Evolutionary conservation across 2,329 filamentous ascomycete species (phyloP), one percentile per base, ranked within the genome.

Genomic region (Basipetospora sp.): DNA sequence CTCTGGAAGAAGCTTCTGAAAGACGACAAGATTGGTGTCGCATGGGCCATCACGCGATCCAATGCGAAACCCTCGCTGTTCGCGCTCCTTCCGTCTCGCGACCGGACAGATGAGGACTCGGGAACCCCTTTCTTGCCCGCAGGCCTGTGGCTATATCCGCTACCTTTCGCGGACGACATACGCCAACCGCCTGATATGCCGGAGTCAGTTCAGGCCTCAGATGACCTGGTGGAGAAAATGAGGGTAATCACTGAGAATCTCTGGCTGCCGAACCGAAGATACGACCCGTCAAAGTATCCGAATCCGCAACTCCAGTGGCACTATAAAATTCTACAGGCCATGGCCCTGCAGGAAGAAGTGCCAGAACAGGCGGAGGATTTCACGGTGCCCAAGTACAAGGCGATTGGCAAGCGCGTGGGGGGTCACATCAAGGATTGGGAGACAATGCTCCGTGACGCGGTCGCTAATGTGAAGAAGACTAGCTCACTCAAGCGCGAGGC

Each of bases 291-390:
- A 2, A 90, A 80, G 50, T 96, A 94, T 50, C 84, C 90, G 0
- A 98, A 98, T 44, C 86, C 87, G 8, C 72, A 82, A 8, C 65
- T 98, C 17, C 90, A 98, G 59, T 98, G 88, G 87, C 90, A 96
- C 60, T 98, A 96, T 64, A 79, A 76, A 43, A 93, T 98, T 32
- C 63, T 98, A 1, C 90, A 98, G 58, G 80, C 83, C 5, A 69
- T 94, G 41, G 90, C 90, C 0, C 66, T 98, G 1, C 87, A 94
- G 26, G 90, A 98, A 53, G 87, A 94, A 46, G 62, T 93, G 1
- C 87, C 87, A 0, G 78, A 81, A 15, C 71, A 78, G 35, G 59
- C 59, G 2, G 65, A 73, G 11, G 90, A 98, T 52, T 77, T 80
- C 45, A 96, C 90, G 0, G 54, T 83, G 11, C 90, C 90, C 2